These are phyloP conservation scores for Ophiostoma perfectum DNA, from an alignment of 2,329 filamentous ascomycete species.

Conservation along the genomic window DNA sequence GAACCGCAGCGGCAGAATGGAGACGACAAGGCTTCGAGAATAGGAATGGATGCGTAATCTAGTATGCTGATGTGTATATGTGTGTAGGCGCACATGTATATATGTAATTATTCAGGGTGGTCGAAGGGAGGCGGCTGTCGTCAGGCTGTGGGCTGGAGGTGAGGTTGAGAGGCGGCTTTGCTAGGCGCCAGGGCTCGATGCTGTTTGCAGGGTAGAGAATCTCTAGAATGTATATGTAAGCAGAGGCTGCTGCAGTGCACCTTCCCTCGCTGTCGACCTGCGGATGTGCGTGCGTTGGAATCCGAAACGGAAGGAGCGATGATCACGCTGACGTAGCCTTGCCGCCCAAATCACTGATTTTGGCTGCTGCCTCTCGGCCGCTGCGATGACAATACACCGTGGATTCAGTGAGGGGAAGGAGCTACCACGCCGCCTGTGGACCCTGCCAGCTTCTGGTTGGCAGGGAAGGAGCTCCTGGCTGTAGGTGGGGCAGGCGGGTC, in stretches of 20 bases:
- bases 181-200: not conserved
- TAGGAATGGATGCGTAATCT: too few relatives aligned
- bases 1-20: too few relatives aligned
- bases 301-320: not conserved
- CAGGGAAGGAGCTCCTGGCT: not conserved
- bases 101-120: not conserved
- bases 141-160: not conserved
- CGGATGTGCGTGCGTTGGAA: not conserved
- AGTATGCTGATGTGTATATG: not conserved
- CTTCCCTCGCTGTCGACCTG: not conserved
- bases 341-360: conserved; percentile 17
- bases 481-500: not conserved
- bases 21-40: too few relatives aligned
- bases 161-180: not conserved
- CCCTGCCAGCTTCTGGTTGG: conserved; percentile 7
- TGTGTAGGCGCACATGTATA: not conserved
- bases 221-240: not conserved
- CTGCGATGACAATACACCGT: not conserved
- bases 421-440: conserved; percentile 2
- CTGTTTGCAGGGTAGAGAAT: not conserved
- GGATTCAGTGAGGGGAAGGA: conserved; percentile 5
- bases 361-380: not conserved
- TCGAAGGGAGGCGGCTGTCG: not conserved
- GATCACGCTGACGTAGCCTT: conserved; percentile 26
- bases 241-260: conserved; percentile 8